Evolutionary conservation across 2,329 filamentous ascomycete species (phyloP), one percentile per base, ranked within the genome.

Genomic region (Cladosporium sphaerospermum): DNA sequence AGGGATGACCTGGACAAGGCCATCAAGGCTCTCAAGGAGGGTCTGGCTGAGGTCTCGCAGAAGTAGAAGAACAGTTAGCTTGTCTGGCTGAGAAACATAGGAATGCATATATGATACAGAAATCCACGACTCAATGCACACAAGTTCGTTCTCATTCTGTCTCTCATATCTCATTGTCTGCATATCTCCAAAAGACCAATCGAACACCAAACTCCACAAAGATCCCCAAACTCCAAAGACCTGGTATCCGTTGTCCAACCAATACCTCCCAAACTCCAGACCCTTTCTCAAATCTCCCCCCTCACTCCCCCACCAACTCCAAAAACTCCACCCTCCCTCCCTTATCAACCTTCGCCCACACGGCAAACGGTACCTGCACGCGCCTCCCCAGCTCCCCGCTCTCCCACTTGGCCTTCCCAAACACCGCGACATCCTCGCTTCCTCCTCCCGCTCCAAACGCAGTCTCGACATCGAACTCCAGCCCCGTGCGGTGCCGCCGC

Each of bases 1-100:
- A 80, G 91, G 58, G 80, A 79, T 49, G 89, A 99, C 68, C 83
- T 97, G 62, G 88, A 95, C 59, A 87, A 86, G 64, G 93, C 92
- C 1, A 78, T 97, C 57, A 77, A 83, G 61, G 87, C 88, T 42
- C 72, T 99, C 61, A 84, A 86, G 74, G 81, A 84, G 53, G 83
- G 85, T 8, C 74, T 97, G 58, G 69, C 75, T 1, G 91, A 95
- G 71, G 85, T 53, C 11, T 42, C 31, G 9, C 40, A 51, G 48
- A 51, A 51, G 48, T 51, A 28, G 16, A 36, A 41, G 13, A 41
- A 16, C 3, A 41, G 39, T 28, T 28, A 28, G 7, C 7, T 28
- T 7, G 23, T 28, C 7, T 28, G 23, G 5, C 23, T 28, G 4
- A 7, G 7, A 1, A 28, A 28, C 23, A 28, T 28, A 28, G 23